phyloP scores from a whole-genome alignment of 768 basidiomycete genomes.

The Filobasidium wieringae region DNA sequence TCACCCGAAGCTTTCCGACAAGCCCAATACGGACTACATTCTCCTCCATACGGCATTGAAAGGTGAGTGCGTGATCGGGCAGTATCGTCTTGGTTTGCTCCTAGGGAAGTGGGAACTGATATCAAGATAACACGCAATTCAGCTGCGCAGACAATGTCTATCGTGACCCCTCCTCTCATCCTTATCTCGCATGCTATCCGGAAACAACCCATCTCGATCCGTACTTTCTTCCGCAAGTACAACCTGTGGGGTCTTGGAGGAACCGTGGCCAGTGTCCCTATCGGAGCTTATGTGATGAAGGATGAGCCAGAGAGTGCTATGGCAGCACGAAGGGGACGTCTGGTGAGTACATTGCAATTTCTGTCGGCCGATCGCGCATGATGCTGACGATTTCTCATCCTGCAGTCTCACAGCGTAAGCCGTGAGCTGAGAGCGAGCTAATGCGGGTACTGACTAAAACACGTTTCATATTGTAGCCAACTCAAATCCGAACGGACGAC shows the following conservation, averaged over 20 bases:
- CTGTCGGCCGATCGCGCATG: background rate
- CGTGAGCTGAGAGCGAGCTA: background rate
- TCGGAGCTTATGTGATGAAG: constrained; percentile 20
- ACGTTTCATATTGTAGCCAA: background rate
- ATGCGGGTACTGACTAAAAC: background rate
- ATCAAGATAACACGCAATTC: too few species aligned
- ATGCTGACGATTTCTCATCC: background rate
- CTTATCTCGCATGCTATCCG: constrained; percentile 9
- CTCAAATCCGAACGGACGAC: constrained; percentile 32
- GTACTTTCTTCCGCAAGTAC: constrained; percentile 19
- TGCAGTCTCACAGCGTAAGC: constrained; percentile 14
- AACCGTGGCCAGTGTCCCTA: constrained; percentile 16
- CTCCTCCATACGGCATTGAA: constrained; percentile 29
- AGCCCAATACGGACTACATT: constrained; percentile 19
- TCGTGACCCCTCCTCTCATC: constrained; percentile 29
- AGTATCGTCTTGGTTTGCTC: too few species aligned
- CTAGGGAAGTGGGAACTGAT: too few species aligned
- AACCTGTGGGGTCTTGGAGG: constrained; percentile 16
- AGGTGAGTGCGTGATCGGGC: too few species aligned
- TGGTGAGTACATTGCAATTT: constrained; percentile 20
- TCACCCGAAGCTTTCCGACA: constrained; percentile 5
- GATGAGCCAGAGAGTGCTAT: constrained; percentile 23
- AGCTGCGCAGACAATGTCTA: constrained; percentile 27
- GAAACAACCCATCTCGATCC: constrained; percentile 21
- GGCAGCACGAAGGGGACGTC: constrained; percentile 18